phyloP scores from a whole-genome alignment of 345 rosid species.

The Toxicodendron radicans region DNA sequence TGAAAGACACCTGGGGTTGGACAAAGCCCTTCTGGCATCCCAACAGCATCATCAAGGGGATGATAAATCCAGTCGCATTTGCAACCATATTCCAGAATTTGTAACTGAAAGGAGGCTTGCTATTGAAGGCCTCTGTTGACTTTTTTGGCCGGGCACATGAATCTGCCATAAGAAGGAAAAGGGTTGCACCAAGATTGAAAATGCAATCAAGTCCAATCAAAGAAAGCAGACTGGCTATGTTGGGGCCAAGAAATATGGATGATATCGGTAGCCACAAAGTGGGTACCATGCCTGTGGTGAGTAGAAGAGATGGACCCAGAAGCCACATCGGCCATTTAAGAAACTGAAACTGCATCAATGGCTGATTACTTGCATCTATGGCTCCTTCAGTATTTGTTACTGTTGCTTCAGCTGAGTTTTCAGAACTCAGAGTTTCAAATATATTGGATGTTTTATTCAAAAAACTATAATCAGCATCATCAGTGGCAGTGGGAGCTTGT shows the following conservation, averaged over 20 bases:
- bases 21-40: conserved; percentile 69
- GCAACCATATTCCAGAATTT: conserved; percentile 78
- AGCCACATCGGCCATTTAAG: conserved; percentile 92
- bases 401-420: conserved; percentile 37
- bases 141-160: conserved; percentile 63
- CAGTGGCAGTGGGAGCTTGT: conserved; percentile 46
- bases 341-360: conserved; percentile 40
- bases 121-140: conserved; percentile 34
- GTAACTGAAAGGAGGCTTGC: conserved; percentile 80
- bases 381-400: conserved; percentile 24
- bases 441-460: conserved; percentile 47
- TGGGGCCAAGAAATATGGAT: conserved; percentile 83
- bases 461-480: conserved; percentile 40
- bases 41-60: conserved; percentile 51
- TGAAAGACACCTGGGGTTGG: conserved; percentile 63
- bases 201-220: conserved; percentile 86
- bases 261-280: conserved; percentile 90
- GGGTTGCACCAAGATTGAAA: conserved; percentile 81
- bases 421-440: conserved; percentile 54
- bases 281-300: conserved; percentile 82
- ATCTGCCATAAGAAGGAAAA: conserved; percentile 89
- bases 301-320: conserved; percentile 82
- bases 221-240: conserved; percentile 79
- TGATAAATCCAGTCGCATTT: conserved; percentile 52
- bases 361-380: conserved; percentile 24